These are phyloP conservation scores for Aquilaria agallochum DNA, from an alignment of 441 rosid genomes.

Conservation along the genomic window DNA sequence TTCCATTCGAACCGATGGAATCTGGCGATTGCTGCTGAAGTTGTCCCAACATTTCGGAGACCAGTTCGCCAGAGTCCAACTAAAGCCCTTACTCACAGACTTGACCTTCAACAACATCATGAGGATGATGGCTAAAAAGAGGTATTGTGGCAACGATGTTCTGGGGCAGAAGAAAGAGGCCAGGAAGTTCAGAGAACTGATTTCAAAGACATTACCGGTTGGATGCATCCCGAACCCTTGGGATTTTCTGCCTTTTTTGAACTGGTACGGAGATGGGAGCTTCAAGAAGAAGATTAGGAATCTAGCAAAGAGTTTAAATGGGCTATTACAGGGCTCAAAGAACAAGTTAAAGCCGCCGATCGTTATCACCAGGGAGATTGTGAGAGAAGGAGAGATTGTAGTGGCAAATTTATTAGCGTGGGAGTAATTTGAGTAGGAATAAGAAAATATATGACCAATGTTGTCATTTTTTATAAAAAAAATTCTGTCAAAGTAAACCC, in stretches of 20 bases:
- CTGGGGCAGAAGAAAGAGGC: conserved; percentile 7
- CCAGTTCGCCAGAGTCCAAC: neutral
- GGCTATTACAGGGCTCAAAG: conserved; percentile 17
- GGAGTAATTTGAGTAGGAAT: no score
- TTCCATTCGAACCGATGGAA: conserved; percentile 22
- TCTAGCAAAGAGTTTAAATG: conserved; percentile 18
- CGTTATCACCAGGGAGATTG: no score
- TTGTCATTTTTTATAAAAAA: no score
- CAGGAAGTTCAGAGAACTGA: conserved; percentile 9
- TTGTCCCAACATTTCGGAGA: neutral
- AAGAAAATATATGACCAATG: no score
- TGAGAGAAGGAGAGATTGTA: no score
- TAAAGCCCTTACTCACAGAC: conserved; percentile 1
- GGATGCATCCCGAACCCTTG: conserved; percentile 10
- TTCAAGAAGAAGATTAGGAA: conserved; percentile 22
- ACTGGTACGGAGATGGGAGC: conserved; percentile 12
- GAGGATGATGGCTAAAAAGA: conserved; percentile 13
- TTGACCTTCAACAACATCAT: conserved; percentile 8
- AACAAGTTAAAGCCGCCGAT: no score
- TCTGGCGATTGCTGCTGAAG: conserved; percentile 5
- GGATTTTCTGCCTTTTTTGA: conserved; percentile 24
- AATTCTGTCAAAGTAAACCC: no score
- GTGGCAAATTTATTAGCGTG: no score
- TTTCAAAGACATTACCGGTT: neutral
- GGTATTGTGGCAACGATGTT: conserved; percentile 8